Evolutionary conservation across 306 rosid species (phyloP).

Genomic region (Biancaea sappan): DNA sequence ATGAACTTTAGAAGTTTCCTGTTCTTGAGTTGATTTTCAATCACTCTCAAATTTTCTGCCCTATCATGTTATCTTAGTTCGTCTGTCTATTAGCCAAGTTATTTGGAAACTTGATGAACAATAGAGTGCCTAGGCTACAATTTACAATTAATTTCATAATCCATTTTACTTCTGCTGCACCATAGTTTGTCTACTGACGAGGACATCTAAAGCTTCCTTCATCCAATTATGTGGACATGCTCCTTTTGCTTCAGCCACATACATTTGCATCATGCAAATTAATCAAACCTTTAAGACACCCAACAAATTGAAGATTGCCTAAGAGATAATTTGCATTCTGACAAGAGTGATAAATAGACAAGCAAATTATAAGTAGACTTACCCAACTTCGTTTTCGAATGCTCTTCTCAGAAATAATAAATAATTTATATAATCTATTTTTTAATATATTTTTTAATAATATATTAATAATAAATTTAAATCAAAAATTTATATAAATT

Average conservation of each 20-base stretch:
- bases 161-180: conserved; percentile 7
- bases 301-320: background rate
- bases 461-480: too few relatives aligned
- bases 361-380: conserved; percentile 29
- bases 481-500: too few relatives aligned
- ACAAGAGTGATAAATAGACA: background rate
- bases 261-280: conserved; percentile 56
- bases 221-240: conserved; percentile 86
- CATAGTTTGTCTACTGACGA: conserved; percentile 51
- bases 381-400: conserved; percentile 77
- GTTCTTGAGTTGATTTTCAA: conserved; percentile 11
- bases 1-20: background rate
- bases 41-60: conserved; percentile 25
- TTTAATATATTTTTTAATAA: too few relatives aligned
- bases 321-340: background rate
- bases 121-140: conserved; percentile 23
- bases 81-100: too few relatives aligned
- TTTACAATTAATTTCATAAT: conserved; percentile 34
- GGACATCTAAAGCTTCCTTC: conserved; percentile 76
- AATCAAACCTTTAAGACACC: conserved; percentile 41
- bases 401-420: conserved; percentile 77
- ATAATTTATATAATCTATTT: too few relatives aligned
- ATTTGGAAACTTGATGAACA: conserved; percentile 36
- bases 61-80: conserved; percentile 22
- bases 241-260: conserved; percentile 75